These are phyloP conservation scores for Phaeotremella fagi DNA, from an alignment of 768 basidiomycete species.

Conservation along the genomic window DNA sequence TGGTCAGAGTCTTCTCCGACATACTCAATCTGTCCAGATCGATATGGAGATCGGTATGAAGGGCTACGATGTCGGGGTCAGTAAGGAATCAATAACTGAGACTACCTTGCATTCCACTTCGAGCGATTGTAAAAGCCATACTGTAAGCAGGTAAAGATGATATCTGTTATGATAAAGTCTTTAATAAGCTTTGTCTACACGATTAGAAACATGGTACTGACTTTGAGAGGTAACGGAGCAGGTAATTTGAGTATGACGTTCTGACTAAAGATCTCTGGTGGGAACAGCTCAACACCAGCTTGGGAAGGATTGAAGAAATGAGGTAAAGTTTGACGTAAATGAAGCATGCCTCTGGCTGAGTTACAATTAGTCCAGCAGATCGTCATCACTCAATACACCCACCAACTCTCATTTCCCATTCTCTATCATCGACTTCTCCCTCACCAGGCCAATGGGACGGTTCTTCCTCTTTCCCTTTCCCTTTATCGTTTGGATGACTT, in stretches of 20 bases:
- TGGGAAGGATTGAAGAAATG: constrained; percentile 35
- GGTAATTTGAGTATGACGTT: constrained; percentile 40
- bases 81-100: not conserved
- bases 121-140: constrained; percentile 40
- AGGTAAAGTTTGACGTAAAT: constrained; percentile 42
- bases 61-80: too few species aligned
- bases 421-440: constrained; percentile 41
- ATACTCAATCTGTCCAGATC: constrained; percentile 40
- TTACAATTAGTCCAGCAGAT: not conserved
- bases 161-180: constrained; percentile 22
- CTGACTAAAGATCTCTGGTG: constrained; percentile 41
- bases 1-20: constrained; percentile 14
- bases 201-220: constrained; percentile 13
- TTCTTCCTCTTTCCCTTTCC: constrained; percentile 19
- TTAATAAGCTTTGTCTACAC: not conserved
- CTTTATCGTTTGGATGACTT: constrained; percentile 17
- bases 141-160: constrained; percentile 38
- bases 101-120: constrained; percentile 45
- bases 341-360: constrained; percentile 38
- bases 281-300: constrained; percentile 29
- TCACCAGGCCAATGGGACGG: not conserved
- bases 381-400: too few species aligned
- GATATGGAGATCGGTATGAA: constrained; percentile 39
- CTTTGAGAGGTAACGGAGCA: constrained; percentile 44
- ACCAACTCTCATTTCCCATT: constrained; percentile 48